Percentiles rank a stretch among this genome's conserved stretches.
These are phyloP conservation scores for Aspergillus nidulans DNA, from an alignment of 495 filamentous ascomycete genomes.

Conservation along the genomic window DNA sequence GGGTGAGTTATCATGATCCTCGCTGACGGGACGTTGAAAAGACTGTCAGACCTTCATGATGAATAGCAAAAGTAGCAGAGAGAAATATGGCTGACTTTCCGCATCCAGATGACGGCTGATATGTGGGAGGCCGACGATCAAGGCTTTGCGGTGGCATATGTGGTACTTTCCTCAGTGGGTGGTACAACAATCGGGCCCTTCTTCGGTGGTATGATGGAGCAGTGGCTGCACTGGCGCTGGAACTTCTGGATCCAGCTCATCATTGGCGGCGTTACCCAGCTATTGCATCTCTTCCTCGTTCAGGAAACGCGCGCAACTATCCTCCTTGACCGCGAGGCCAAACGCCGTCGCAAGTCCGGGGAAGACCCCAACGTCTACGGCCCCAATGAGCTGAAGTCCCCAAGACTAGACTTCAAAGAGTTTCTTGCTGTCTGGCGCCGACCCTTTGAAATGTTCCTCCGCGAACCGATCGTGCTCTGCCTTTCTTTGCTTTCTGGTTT, in stretches of 20 bases:
- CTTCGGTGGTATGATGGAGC: slow-evolving; percentile 71
- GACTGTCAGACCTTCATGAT: no score
- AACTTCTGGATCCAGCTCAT: slow-evolving; percentile 78
- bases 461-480: slow-evolving; percentile 69
- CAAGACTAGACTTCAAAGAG: slow-evolving; percentile 49
- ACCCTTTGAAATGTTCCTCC: slow-evolving; percentile 74
- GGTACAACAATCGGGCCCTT: slow-evolving; percentile 75
- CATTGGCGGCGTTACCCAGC: slow-evolving; percentile 61
- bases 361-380: slow-evolving; percentile 54
- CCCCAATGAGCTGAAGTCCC: slow-evolving; percentile 53
- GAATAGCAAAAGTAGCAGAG: no score
- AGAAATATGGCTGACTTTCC: no score
- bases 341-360: slow-evolving; percentile 56
- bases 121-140: slow-evolving; percentile 72
- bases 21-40: no score
- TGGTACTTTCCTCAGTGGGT: slow-evolving; percentile 71
- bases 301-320: slow-evolving; percentile 66
- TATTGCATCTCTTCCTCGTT: slow-evolving; percentile 62
- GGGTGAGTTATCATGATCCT: no score
- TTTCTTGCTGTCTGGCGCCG: slow-evolving; percentile 60
- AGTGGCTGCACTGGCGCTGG: slow-evolving; percentile 68
- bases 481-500: slow-evolving; percentile 72
- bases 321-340: slow-evolving; percentile 62
- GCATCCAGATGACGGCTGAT: slow-evolving; percentile 83
- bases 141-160: slow-evolving; percentile 60